These are phyloP conservation scores for Blastobotrys ciferrii DNA, from an alignment of 1,139 yeast species.

Conservation along the genomic window DNA sequence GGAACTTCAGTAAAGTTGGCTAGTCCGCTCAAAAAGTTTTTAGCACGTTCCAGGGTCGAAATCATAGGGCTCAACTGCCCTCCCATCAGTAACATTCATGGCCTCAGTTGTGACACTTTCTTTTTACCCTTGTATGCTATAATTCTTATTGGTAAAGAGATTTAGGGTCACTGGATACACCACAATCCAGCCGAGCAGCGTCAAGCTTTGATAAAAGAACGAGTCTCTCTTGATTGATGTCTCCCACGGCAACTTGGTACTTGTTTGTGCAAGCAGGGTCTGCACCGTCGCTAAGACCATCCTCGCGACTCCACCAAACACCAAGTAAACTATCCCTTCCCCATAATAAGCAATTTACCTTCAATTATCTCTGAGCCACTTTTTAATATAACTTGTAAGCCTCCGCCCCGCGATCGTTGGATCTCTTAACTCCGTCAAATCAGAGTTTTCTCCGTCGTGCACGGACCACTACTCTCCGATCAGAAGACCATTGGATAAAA, in stretches of 20 bases:
- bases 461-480: too few relatives aligned
- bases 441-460: too few relatives aligned
- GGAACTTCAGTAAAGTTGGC: conserved; percentile 6
- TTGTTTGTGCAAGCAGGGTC: not conserved
- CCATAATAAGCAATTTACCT: too few relatives aligned
- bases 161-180: too few relatives aligned
- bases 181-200: too few relatives aligned
- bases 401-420: too few relatives aligned
- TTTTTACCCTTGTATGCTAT: not conserved
- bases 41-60: not conserved
- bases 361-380: too few relatives aligned
- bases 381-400: too few relatives aligned
- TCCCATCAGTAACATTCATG: not conserved
- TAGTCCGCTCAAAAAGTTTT: not conserved
- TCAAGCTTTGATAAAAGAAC: too few relatives aligned
- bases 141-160: too few relatives aligned
- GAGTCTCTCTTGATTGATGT: not conserved
- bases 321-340: not conserved
- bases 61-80: not conserved
- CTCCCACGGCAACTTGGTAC: not conserved
- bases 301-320: conserved; percentile 5
- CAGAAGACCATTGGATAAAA: too few relatives aligned
- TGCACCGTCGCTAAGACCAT: conserved; percentile 7
- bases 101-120: not conserved
- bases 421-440: too few relatives aligned